Evolutionary conservation across 371 early-diverging fungal species (phyloP).

Genomic region (Syncephalastrum racemosum): DNA sequence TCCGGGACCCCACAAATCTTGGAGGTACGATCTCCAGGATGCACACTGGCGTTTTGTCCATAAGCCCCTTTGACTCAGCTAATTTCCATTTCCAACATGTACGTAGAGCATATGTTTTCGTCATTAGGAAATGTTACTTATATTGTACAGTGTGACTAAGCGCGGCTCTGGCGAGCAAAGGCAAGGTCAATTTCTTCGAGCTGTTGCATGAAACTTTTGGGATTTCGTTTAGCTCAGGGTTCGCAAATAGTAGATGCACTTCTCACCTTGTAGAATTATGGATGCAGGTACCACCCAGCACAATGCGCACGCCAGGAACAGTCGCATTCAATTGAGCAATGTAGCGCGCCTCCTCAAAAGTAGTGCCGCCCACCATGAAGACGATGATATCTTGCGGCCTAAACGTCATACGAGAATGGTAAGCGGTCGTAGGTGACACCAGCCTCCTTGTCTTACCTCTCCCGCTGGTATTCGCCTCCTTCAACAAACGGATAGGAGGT

Average conservation of each 20-base stretch:
- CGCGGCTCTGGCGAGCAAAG: too few species aligned
- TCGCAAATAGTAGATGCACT: not conserved
- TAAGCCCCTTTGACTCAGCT: too few species aligned
- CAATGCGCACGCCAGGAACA: conserved; percentile 74
- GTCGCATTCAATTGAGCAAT: conserved; percentile 77
- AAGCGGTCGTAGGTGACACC: not conserved
- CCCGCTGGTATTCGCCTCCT: conserved; percentile 36
- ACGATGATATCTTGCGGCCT: conserved; percentile 94
- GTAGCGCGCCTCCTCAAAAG: conserved; percentile 89
- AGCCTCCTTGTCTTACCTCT: conserved; percentile 48
- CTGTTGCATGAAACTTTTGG: conserved; percentile 20
- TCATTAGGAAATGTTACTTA: too few species aligned
- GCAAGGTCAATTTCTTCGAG: conserved; percentile 9
- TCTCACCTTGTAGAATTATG: conserved; percentile 71
- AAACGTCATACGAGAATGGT: not conserved
- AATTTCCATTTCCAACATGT: too few species aligned
- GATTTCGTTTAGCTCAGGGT: not conserved
- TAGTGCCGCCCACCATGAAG: conserved; percentile 92
- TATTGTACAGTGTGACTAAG: too few species aligned
- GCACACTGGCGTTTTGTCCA: too few species aligned
- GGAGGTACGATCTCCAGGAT: too few species aligned
- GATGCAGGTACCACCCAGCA: conserved; percentile 88
- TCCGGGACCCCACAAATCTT: too few species aligned
- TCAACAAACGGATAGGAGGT: conserved; percentile 79
- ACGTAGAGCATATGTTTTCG: too few species aligned